A percentile compares a stretch with the other conserved stretches of the same genome.
These are phyloP conservation scores for Dioscorea zingiberensis DNA, from an alignment of 106 monocot genomes.

Conservation along the genomic window DNA sequence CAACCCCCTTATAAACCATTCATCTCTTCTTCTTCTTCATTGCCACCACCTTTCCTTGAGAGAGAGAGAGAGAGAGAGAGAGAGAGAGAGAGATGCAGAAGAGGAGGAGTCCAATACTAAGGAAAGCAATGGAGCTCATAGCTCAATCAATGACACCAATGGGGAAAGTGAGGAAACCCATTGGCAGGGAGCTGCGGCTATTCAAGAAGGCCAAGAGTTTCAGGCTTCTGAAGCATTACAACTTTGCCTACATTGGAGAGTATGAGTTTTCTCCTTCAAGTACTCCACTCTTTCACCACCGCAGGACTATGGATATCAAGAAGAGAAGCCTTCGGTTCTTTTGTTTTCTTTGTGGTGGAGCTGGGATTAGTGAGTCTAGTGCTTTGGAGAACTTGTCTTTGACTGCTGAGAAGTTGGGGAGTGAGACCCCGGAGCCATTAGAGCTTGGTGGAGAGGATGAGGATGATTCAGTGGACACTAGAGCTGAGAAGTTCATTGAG, in stretches of 20 bases:
- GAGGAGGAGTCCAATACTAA: conserved; percentile 25
- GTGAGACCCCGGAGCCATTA: not conserved
- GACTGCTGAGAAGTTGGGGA: conserved; percentile 11
- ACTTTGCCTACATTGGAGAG: conserved; percentile 38
- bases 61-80: no score
- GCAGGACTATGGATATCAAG: not conserved
- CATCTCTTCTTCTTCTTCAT: no score
- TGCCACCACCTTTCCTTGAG: no score
- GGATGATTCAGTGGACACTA: conserved; percentile 29
- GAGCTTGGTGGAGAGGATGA: conserved; percentile 21
- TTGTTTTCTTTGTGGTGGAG: conserved; percentile 18
- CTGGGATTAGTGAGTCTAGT: conserved; percentile 3
- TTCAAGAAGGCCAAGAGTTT: conserved; percentile 26
- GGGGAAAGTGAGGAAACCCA: conserved; percentile 20
- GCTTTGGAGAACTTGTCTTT: conserved; percentile 7
- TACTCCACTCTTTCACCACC: conserved; percentile 28
- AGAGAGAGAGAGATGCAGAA: conserved; percentile 11
- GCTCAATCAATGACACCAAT: conserved; percentile 14
- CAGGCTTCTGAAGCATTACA: conserved; percentile 32
- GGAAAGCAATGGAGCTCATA: conserved; percentile 37
- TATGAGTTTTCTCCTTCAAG: conserved; percentile 57
- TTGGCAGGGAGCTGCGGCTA: conserved; percentile 15
- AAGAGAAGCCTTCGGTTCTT: conserved; percentile 3
- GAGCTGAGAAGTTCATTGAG: conserved; percentile 73
- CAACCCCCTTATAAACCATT: no score